Evolutionary conservation across 2,329 filamentous ascomycete genomes (phyloP), one percentile per base, ranked within the genome.

Genomic region (Beauveria sp.): DNA sequence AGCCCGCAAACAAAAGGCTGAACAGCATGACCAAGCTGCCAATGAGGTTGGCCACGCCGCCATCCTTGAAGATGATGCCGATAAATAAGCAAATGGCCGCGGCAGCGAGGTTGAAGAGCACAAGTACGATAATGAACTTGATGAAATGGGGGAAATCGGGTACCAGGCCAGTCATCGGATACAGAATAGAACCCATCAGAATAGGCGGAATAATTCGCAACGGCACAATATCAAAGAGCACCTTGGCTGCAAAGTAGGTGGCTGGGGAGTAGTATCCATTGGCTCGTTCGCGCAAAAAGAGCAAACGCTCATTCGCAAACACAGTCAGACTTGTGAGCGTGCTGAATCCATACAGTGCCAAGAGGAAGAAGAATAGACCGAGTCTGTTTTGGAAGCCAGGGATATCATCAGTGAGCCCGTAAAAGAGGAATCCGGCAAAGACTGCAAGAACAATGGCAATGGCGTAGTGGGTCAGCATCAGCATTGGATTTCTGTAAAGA

Each of bases 381-480:
- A 99, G 86, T 22, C 95, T 86, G 74, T 99, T 99, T 74, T 99
- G 95, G 83, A 99, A 99, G 40, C 96, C 95, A 64, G 91, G 89
- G 67, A 99, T 96, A 70, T 99, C 93, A 70, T 96, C 92, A 0
- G 93, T 96, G 53, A 99, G 80, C 2, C 93, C 95, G 69, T 98
- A 99, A 79, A 98, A 99, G 14, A 99, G 83, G 75, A 90, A 98
- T 3, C 95, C 95, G 2, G 93, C 93, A 62, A 99, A 89, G 5
- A 98, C 93, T 1, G 93, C 95, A 6, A 99, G 83, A 0, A 98
- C 78, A 64, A 99, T 98, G 8, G 95, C 92, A 67, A 97, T 98
- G 43, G 95, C 95, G 72, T 98, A 99, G 76, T 99, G 95, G 0
- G 93, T 97, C 62, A 99, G 83, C 95, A 99, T 99, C 63, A 99